Percentiles rank a stretch among this genome's conserved stretches.
phyloP scores from a whole-genome alignment of 345 rosid genomes.

The Bruguiera gymnorhiza region DNA sequence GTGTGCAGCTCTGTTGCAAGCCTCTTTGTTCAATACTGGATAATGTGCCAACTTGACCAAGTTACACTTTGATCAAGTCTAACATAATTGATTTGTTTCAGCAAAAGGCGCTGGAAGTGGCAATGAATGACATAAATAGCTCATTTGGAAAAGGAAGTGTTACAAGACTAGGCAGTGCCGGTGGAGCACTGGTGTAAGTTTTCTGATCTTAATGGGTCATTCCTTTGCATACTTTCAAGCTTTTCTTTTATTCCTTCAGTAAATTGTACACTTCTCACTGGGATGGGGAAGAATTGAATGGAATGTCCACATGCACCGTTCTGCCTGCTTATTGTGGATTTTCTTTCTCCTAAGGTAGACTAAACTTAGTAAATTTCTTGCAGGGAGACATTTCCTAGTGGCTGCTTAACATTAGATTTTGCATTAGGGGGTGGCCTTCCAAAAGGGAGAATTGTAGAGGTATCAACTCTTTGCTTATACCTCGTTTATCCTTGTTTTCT shows the following conservation, averaged over 20 bases:
- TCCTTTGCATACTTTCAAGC: not conserved
- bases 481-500: conserved; percentile 3
- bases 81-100: conserved; percentile 25
- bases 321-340: not conserved
- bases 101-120: conserved; percentile 96
- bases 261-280: not conserved
- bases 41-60: not conserved
- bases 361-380: conserved; percentile 20
- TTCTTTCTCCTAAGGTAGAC: not conserved
- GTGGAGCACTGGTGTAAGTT: conserved; percentile 88
- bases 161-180: conserved; percentile 90
- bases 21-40: not conserved
- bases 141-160: conserved; percentile 97
- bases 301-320: not conserved
- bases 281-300: conserved; percentile 2
- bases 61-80: not conserved
- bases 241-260: not conserved
- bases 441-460: conserved; percentile 94
- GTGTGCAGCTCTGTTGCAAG: not conserved
- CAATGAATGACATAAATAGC: conserved; percentile 81
- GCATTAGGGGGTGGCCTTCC: conserved; percentile 98
- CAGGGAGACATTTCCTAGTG: conserved; percentile 95
- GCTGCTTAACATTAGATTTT: conserved; percentile 85
- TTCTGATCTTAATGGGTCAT: conserved; percentile 7
- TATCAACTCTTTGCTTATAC: conserved; percentile 18